These are phyloP conservation scores for Aegilops tauschii DNA, from an alignment of 176 grass and related monocot genomes.

Conservation along the genomic window DNA sequence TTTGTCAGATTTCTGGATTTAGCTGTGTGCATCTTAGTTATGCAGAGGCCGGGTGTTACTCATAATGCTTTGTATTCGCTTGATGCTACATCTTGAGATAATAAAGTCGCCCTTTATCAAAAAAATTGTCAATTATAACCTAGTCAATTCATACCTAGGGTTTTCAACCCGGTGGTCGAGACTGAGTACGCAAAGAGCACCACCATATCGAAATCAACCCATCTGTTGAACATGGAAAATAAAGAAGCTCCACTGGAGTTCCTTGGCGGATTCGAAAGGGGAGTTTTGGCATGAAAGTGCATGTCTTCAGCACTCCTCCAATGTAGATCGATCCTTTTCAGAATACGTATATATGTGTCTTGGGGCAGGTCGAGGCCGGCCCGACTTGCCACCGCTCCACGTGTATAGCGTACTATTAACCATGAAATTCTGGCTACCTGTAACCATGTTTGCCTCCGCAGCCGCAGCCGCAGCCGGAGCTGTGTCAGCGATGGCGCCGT, in stretches of 20 bases:
- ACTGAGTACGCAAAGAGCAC: too few relatives aligned
- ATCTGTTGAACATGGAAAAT: too few relatives aligned
- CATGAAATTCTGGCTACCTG: background rate
- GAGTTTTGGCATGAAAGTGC: background rate
- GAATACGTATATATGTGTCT: background rate
- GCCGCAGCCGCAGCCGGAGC: background rate
- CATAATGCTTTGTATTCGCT: too few relatives aligned
- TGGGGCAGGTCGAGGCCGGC: background rate
- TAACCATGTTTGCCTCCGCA: background rate
- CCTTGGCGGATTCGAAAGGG: background rate
- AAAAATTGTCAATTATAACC: too few relatives aligned
- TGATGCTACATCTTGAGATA: too few relatives aligned
- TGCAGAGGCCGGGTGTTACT: too few relatives aligned
- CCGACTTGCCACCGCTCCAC: background rate
- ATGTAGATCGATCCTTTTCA: background rate
- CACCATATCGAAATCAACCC: background rate
- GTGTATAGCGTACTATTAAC: background rate
- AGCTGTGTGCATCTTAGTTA: too few relatives aligned
- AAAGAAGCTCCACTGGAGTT: background rate
- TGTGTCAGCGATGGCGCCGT: slow-evolving; percentile 5
- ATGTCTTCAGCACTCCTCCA: background rate
- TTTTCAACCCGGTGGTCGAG: too few relatives aligned
- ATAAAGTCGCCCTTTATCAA: too few relatives aligned
- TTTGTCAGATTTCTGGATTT: too few relatives aligned
- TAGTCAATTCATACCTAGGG: too few relatives aligned